Conservation (phyloP, 140 eudicot species). For the Senecio squalidus region DNA sequence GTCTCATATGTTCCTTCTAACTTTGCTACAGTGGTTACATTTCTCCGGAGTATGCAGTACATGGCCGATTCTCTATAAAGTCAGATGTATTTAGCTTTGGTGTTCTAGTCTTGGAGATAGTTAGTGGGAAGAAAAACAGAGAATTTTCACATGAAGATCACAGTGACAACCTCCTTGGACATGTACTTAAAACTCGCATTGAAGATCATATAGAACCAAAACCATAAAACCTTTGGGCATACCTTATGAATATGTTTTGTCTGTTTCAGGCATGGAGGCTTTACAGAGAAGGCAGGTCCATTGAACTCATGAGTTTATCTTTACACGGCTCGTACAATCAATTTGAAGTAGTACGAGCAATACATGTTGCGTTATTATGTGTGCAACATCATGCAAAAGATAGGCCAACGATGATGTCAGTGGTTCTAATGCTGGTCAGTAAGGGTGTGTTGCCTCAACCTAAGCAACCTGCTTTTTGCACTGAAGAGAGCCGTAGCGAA, state of each 20-base stretch:
- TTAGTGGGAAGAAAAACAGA: conserved; percentile 23
- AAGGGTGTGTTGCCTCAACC: conserved; percentile 19
- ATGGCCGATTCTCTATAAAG: conserved; percentile 22
- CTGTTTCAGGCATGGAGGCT: conserved; percentile 15
- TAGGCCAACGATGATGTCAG: conserved; percentile 27
- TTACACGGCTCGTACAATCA: conserved; percentile 1
- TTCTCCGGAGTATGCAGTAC: conserved; percentile 18
- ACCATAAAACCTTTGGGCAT: neutral
- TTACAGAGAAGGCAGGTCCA: neutral
- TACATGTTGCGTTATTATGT: conserved; percentile 21
- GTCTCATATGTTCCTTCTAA: neutral
- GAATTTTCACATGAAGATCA: conserved; percentile 9
- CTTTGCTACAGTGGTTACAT: conserved; percentile 15
- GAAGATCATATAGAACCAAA: no score
- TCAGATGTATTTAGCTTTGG: conserved; percentile 30
- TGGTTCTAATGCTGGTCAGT: conserved; percentile 21
- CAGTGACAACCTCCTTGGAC: conserved; percentile 17
- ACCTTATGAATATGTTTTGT: neutral
- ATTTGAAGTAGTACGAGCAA: conserved; percentile 11
- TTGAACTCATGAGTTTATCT: conserved; percentile 10
- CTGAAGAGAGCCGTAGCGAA: neutral
- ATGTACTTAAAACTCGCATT: no score
- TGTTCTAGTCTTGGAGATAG: conserved; percentile 28
- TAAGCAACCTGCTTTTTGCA: conserved; percentile 30
- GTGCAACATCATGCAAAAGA: conserved; percentile 27